Percentiles rank a stretch among this genome's conserved stretches.
These are phyloP conservation scores for Colletotrichum orchidophilum DNA, from an alignment of 2,329 filamentous ascomycete species.

Conservation along the genomic window DNA sequence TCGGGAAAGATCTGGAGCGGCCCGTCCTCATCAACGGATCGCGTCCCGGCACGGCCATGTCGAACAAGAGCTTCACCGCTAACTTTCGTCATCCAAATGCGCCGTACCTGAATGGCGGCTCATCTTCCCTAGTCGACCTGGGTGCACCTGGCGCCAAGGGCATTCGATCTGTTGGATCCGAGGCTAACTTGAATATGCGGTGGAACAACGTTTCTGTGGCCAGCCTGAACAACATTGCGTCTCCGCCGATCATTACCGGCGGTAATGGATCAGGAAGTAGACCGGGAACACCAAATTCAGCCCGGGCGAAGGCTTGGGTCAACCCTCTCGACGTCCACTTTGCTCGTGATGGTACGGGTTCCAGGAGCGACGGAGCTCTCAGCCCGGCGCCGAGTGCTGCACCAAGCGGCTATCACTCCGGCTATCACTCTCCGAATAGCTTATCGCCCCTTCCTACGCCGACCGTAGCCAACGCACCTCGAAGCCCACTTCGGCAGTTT, in stretches of 20 bases:
- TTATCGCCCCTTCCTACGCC: slow-evolving; percentile 12
- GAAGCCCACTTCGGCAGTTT: slow-evolving; percentile 52
- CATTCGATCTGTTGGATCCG: slow-evolving; percentile 48
- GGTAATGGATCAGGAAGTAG: slow-evolving; percentile 38
- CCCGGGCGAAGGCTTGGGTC: slow-evolving; percentile 49
- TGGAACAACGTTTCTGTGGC: slow-evolving; percentile 48
- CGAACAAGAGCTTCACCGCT: slow-evolving; percentile 37
- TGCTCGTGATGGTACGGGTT: slow-evolving; percentile 39
- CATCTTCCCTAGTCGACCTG: slow-evolving; percentile 58
- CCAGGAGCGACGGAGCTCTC: slow-evolving; percentile 14
- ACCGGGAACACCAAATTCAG: slow-evolving; percentile 46
- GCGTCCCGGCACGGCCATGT: slow-evolving; percentile 48
- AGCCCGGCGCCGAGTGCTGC: slow-evolving; percentile 25
- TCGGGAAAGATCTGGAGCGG: slow-evolving; percentile 46
- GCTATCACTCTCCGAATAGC: slow-evolving; percentile 34
- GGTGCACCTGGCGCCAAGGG: slow-evolving; percentile 41
- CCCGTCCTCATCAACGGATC: slow-evolving; percentile 44
- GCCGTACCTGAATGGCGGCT: slow-evolving; percentile 48
- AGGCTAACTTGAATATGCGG: slow-evolving; percentile 48
- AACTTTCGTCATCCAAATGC: slow-evolving; percentile 38
- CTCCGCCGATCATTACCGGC: slow-evolving; percentile 39
- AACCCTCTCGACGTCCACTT: slow-evolving; percentile 61
- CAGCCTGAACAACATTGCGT: slow-evolving; percentile 43
- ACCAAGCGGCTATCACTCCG: slow-evolving; percentile 38
- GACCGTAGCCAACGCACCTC: slow-evolving; percentile 41